Evolutionary conservation across 2,329 filamentous ascomycete genomes (phyloP).

Genomic region (Paraphoma chrysanthemicola): DNA sequence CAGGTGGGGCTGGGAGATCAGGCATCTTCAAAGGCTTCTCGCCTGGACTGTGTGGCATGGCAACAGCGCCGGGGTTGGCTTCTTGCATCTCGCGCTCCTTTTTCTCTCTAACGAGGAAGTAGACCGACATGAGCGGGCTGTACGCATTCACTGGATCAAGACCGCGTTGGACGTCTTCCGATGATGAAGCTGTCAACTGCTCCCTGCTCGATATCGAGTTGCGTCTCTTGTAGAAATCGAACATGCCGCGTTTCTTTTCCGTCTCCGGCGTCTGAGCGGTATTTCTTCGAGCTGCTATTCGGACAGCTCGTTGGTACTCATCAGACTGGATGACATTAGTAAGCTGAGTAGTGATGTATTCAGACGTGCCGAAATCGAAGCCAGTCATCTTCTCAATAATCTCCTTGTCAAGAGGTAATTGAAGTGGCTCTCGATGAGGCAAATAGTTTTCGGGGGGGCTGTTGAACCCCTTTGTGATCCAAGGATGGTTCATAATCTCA

Average conservation of each 20-base stretch:
- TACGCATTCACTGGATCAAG: slow-evolving; percentile 92
- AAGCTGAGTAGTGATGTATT: slow-evolving; percentile 82
- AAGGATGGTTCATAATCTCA: slow-evolving; percentile 94
- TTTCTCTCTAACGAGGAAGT: slow-evolving; percentile 96
- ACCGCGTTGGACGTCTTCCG: slow-evolving; percentile 82
- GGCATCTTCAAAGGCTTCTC: slow-evolving; percentile 69
- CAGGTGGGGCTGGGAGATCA: slow-evolving; percentile 80
- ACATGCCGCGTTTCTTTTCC: slow-evolving; percentile 87
- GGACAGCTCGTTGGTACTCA: slow-evolving; percentile 88
- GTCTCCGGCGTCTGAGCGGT: slow-evolving; percentile 62
- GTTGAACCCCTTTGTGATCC: slow-evolving; percentile 92
- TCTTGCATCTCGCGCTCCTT: slow-evolving; percentile 76
- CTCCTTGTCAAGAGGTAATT: slow-evolving; percentile 80
- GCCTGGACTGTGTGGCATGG: slow-evolving; percentile 63
- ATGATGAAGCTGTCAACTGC: slow-evolving; percentile 81
- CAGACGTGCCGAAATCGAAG: slow-evolving; percentile 92
- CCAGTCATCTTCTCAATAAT: slow-evolving; percentile 95
- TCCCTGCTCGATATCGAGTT: slow-evolving; percentile 90
- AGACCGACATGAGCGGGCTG: slow-evolving; percentile 89
- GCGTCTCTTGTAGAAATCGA: slow-evolving; percentile 95
- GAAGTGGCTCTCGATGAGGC: slow-evolving; percentile 81
- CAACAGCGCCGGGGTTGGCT: slow-evolving; percentile 65
- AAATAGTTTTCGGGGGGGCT: slow-evolving; percentile 88
- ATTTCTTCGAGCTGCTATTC: slow-evolving; percentile 71
- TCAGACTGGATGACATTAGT: slow-evolving; percentile 89